Conservation (phyloP, 148 eudicot species). For the Silene latifolia region DNA sequence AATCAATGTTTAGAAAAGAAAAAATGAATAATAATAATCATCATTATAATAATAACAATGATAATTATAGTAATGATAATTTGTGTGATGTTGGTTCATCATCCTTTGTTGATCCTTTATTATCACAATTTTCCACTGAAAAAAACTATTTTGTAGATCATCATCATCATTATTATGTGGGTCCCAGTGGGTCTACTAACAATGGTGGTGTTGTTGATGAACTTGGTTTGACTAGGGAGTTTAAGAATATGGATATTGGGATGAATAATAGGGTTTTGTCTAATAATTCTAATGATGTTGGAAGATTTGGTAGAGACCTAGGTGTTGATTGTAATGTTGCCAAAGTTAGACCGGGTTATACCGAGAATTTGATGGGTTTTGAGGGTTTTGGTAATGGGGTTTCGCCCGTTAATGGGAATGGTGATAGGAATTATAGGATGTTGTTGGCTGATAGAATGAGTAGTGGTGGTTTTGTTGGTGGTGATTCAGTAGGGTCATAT, state of each 20-base stretch:
- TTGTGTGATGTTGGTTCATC: constrained; percentile 35
- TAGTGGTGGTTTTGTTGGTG: constrained; percentile 6
- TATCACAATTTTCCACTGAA: constrained; percentile 11
- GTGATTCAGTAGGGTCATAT: constrained; percentile 29
- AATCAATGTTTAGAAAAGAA: constrained; percentile 30
- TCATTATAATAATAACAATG: background rate
- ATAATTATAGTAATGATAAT: constrained; percentile 22
- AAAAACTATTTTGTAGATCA: constrained; percentile 33
- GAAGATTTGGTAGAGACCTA: constrained; percentile 20
- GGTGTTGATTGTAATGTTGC: constrained; percentile 24
- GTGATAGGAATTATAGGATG: constrained; percentile 21
- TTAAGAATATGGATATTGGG: constrained; percentile 36
- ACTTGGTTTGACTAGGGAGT: constrained; percentile 33
- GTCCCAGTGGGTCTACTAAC: constrained; percentile 15
- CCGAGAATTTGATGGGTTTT: constrained; percentile 23
- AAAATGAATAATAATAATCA: constrained; percentile 26
- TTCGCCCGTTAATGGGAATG: constrained; percentile 17
- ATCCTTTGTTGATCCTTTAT: constrained; percentile 25
- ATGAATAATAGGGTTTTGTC: constrained; percentile 21
- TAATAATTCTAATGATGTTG: constrained; percentile 1
- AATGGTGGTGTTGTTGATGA: constrained; percentile 28
- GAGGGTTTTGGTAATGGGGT: constrained; percentile 32
- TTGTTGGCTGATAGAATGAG: constrained; percentile 26
- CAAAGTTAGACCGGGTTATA: constrained; percentile 14
- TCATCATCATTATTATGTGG: constrained; percentile 31